Evolutionary conservation across 768 basidiomycete species (phyloP).

Genomic region (Neoboletus magnificus): DNA sequence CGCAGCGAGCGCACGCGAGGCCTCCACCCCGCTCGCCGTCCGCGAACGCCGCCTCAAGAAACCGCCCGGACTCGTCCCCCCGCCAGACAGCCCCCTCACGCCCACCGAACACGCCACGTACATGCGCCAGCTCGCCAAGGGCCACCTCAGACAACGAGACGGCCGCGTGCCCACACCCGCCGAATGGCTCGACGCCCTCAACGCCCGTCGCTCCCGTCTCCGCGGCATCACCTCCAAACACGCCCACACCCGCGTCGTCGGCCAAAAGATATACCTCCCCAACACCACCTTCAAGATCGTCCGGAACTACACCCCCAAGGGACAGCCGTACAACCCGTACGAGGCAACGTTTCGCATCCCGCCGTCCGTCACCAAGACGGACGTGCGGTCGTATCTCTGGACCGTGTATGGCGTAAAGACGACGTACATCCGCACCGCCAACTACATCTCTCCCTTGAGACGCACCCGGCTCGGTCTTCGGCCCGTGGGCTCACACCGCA

Average conservation of each 20-base stretch:
- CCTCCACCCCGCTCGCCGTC: slow-evolving; percentile 72
- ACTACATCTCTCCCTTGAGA: slow-evolving; percentile 62
- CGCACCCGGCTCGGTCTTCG: slow-evolving; percentile 29
- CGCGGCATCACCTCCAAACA: slow-evolving; percentile 56
- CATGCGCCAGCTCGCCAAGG: slow-evolving; percentile 52
- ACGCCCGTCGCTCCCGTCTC: slow-evolving; percentile 58
- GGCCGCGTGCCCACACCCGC: slow-evolving; percentile 43
- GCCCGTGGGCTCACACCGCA: slow-evolving; percentile 40
- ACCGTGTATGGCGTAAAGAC: slow-evolving; percentile 86
- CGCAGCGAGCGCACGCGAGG: slow-evolving; percentile 52
- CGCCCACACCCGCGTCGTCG: slow-evolving; percentile 62
- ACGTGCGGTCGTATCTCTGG: slow-evolving; percentile 80
- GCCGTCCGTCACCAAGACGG: slow-evolving; percentile 87
- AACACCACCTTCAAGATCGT: slow-evolving; percentile 82
- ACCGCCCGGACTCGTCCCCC: slow-evolving; percentile 36
- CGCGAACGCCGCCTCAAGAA: slow-evolving; percentile 60
- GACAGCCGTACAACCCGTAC: slow-evolving; percentile 87
- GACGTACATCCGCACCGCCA: slow-evolving; percentile 95
- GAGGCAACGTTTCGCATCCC: slow-evolving; percentile 93
- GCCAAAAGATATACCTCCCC: slow-evolving; percentile 84
- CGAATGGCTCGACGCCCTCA: slow-evolving; percentile 58
- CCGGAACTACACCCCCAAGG: slow-evolving; percentile 73
- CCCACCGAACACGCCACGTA: slow-evolving; percentile 63
- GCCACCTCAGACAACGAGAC: slow-evolving; percentile 39
- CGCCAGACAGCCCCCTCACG: slow-evolving; percentile 53